Evolutionary conservation across 192 early-diverging fungal species (phyloP), one percentile per base, ranked within the genome.

Genomic region (Podila epigama): DNA sequence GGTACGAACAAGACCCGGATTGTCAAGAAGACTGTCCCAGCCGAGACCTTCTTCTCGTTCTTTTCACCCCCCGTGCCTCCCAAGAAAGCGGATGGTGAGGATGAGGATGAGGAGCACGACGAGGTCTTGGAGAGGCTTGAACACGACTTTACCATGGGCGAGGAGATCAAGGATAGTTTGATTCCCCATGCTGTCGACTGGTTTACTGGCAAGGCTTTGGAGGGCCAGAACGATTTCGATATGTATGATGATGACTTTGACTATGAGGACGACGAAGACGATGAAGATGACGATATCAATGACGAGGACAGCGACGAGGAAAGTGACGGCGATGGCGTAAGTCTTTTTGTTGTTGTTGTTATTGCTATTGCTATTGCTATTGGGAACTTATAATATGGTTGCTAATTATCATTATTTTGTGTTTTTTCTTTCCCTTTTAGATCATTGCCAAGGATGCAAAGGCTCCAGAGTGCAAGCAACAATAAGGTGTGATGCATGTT

Each of bases 141-240:
- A 86, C 77, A 83, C 36, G 98, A 99, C 82, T 99, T 98, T 82
- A 94, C 97, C 83, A 83, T 96, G 78, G 97, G 97, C 33, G 97
- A 99, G 82, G 91, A 97, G 79, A 90, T 99, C 85, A 99, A 99
- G 90, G 96, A 98, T 62, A 97, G 94, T 85, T 84, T 99, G 65
- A 90, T 99, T 50, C 96, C 98, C 59, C 89, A 88, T 75, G 98
- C 98, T 54, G 81, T 98, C 63, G 95, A 98, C 85, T 99, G 95
- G 93, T 99, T 98, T 86, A 98, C 98, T 22, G 98, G 98, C 77
- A 92, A 94, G 81, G 98, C 98, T 44, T 85, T 98, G 40, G 89
- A 92, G 63, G 94, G 92, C 82, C 93, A 94, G 64, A 89, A 92
- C 35, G 83, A 82, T 56, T 88, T 87, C 32, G 88, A 87, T 54